Evolutionary conservation across 768 basidiomycete genomes (phyloP), one percentile per base, ranked within the genome.

Genomic region (Lyophyllum decastes): DNA sequence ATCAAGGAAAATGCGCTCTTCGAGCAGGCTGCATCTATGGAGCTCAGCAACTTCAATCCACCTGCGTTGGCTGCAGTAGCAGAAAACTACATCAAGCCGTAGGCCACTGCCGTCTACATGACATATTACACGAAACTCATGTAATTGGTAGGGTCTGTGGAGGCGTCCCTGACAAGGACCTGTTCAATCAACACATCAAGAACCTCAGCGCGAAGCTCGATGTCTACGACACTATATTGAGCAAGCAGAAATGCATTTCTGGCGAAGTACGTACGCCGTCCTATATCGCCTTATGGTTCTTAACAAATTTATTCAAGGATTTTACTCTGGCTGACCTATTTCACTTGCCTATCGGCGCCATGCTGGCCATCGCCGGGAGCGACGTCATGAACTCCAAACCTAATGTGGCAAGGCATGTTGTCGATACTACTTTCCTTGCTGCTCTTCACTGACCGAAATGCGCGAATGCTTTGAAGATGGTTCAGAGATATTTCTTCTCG

Each of bases 11-110:
- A 66, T 19, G 80, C 75, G 11, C 61, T 77, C 11, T 82, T 81
- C 66, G 77, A 80, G 46, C 78, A 81, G 59, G 78, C 79, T 1
- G 77, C 74, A 14, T 82, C 79, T 25, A 68, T 82, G 58, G 89
- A 91, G 68, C 38, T 61, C 5, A 71, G 65, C 64, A 73, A 84
- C 70, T 90, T 87, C 61, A 76, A 84, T 44, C 52, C 73, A 0
- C 68, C 61, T n/a, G 82, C 76, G 0, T 54, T 57, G 5, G 68
- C 67, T 5, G 70, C 84, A 17, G 72, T 74, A 2, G 55, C 14
- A 1, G 86, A 91, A 71, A 80, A 75, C 61, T 55, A 86, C 21
- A 77, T 84, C 72, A 85, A 84, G 55, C 61, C 61, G 81, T 85
- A 62, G 72, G 16, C 6, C 34, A 8, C 24, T 21, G 40, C 26